Percentiles rank a stretch among this genome's conserved stretches.
These are phyloP conservation scores for Fagus crenata DNA, from an alignment of 306 rosid species.

Conservation along the genomic window DNA sequence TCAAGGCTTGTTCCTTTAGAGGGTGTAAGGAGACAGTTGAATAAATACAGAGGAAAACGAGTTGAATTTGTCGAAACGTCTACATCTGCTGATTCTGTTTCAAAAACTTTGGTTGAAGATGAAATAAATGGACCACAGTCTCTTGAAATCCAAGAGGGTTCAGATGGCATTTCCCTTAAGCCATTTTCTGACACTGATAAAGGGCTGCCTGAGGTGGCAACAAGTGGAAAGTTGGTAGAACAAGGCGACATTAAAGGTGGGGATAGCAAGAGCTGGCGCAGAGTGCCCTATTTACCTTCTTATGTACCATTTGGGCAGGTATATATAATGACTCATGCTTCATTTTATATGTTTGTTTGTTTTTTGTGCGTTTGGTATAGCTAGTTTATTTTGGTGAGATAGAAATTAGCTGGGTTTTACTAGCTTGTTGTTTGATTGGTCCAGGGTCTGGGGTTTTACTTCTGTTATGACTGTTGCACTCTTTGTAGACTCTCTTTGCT, in stretches of 20 bases:
- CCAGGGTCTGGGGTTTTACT: too few relatives aligned
- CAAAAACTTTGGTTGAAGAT: slow-evolving; percentile 59
- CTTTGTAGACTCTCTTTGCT: too few relatives aligned
- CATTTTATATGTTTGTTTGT: slow-evolving; percentile 6
- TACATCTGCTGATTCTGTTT: slow-evolving; percentile 53
- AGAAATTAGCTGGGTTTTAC: too few relatives aligned
- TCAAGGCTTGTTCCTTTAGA: slow-evolving; percentile 90
- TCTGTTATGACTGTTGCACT: too few relatives aligned
- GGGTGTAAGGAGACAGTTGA: slow-evolving; percentile 64
- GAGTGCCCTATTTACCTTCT: slow-evolving; percentile 90
- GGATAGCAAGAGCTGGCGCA: slow-evolving; percentile 65
- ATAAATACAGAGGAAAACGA: slow-evolving; percentile 48
- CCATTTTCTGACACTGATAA: slow-evolving; percentile 63
- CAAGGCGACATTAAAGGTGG: slow-evolving; percentile 41
- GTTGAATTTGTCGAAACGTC: slow-evolving; percentile 42
- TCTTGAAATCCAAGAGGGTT: slow-evolving; percentile 90
- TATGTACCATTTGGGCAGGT: slow-evolving; percentile 98
- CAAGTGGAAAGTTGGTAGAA: slow-evolving; percentile 50
- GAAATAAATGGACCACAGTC: slow-evolving; percentile 75
- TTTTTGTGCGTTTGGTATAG: neutral
- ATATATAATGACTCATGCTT: slow-evolving; percentile 18
- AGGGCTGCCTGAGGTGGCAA: slow-evolving; percentile 39
- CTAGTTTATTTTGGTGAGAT: too few relatives aligned
- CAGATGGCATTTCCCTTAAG: slow-evolving; percentile 91
- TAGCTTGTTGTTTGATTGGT: too few relatives aligned